These are phyloP conservation scores for Suillus paluster DNA, from an alignment of 768 basidiomycete genomes.

Conservation along the genomic window DNA sequence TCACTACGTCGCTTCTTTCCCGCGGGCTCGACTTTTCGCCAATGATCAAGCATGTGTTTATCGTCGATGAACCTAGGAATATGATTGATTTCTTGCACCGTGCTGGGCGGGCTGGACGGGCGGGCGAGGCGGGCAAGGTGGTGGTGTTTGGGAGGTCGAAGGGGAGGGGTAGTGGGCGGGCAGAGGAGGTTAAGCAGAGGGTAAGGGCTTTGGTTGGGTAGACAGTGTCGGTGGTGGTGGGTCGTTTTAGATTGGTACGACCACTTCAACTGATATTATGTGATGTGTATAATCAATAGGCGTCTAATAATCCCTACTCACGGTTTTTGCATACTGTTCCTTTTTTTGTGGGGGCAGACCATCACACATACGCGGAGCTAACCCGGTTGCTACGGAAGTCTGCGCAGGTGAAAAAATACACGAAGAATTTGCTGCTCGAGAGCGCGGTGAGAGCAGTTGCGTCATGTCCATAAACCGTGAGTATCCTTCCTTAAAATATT, in stretches of 20 bases:
- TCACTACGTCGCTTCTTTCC: constrained; percentile 90
- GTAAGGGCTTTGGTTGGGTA: no score
- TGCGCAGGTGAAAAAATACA: background rate
- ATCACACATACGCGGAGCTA: background rate
- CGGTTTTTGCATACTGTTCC: background rate
- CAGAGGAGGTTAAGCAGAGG: no score
- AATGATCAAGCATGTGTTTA: constrained; percentile 78
- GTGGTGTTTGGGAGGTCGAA: no score
- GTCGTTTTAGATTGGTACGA: background rate
- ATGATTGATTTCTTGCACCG: constrained; percentile 93
- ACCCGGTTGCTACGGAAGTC: background rate
- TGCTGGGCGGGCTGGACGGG: constrained; percentile 81
- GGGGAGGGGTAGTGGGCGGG: no score
- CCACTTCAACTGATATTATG: background rate
- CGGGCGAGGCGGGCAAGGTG: constrained; percentile 25
- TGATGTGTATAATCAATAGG: background rate
- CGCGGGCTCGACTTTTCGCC: constrained; percentile 89
- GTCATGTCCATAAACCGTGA: background rate
- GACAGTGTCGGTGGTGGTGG: background rate
- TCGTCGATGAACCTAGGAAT: constrained; percentile 86
- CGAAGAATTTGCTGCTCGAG: background rate
- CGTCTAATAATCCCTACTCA: constrained; percentile 1
- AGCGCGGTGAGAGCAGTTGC: background rate
- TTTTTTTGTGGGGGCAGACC: background rate
- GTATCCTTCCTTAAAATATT: background rate